Base-by-base conservation (phyloP, 345 rosid genomes). In the Erucastrum elatum region DNA sequence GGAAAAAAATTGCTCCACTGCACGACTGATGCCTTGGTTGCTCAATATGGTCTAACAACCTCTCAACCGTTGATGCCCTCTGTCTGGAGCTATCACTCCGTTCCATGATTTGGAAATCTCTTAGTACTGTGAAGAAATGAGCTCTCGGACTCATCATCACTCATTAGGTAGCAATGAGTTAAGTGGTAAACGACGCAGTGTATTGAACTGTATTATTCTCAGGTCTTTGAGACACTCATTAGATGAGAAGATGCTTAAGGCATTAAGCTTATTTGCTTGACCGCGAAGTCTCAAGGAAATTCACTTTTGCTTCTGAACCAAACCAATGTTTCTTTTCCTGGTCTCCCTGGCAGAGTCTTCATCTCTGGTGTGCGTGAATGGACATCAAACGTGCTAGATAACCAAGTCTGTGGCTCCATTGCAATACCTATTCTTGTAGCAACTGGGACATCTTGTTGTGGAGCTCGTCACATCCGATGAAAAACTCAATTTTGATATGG, bases 271-370 rank as follows among this genome's bases (percentile, higher is more conserved):
- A 67, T 85, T 95, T 71, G 84, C 91, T 91, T 34, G 97, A 92
- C 66, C 87, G 99, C 66, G 98, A 95, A 78, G 89, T 88, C 53
- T 95, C 99, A 3, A 88, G 98, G 86, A 78, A 84, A 30, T 92
- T 74, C 84, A 87, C 85, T 5, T 95, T 95, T 82, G 81, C 99
- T 39, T 81, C 92, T 5, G 90, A 92, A 71, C 70, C 31, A 44
- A 90, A 87, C 70, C 84, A 88, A 1, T 85, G 21, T 87, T 31
- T 82, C 84, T 58, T 84, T 83, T 11, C 89, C 49, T 0, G 99
- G 99, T 65, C 94, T 92, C 66, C 98, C 99, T 75, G 98, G 98
- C 56, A 88, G 99, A 65, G 98, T 95, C 17, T 95, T 90, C 81
- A 81, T 68, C 44, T 92, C 98, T 8, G 90, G 87, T 79, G 86